Percentiles rank a stretch among this genome's conserved stretches.
phyloP scores from a whole-genome alignment of 2,329 filamentous ascomycete genomes.

The Blastomyces parvus region DNA sequence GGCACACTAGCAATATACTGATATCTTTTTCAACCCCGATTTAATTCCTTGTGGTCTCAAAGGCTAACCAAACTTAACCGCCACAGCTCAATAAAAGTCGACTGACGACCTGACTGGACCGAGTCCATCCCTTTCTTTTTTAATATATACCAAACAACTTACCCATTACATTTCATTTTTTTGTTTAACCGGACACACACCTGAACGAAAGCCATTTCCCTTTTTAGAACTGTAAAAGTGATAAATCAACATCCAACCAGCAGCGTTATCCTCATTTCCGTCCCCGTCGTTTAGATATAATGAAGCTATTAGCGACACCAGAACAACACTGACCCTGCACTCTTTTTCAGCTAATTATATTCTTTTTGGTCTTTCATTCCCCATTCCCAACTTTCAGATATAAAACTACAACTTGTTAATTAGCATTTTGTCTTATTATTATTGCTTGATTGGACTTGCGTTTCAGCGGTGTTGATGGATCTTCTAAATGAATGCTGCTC shows the following conservation, averaged over 20 bases:
- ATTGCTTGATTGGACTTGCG: not conserved
- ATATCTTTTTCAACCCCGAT: not conserved
- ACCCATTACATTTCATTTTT: not conserved
- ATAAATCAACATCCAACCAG: not conserved
- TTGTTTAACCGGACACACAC: no score
- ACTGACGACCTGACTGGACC: conserved; percentile 5
- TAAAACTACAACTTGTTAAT: not conserved
- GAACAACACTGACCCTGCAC: not conserved
- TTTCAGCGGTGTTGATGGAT: not conserved
- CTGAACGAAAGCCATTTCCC: not conserved
- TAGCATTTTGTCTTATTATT: not conserved
- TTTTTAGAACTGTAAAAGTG: not conserved
- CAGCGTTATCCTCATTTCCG: not conserved
- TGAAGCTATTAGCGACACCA: not conserved
- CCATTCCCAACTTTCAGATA: not conserved
- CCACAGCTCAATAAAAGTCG: conserved; percentile 16
- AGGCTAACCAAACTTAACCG: not conserved
- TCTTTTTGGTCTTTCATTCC: not conserved
- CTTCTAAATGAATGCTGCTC: not conserved
- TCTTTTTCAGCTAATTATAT: not conserved
- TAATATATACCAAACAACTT: not conserved
- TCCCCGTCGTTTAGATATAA: not conserved
- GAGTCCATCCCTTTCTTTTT: not conserved
- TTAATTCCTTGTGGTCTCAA: no score
- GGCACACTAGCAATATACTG: no score